These are phyloP conservation scores for Rhizoclosmatium globosum DNA, from an alignment of 192 early-diverging fungal species.

Conservation along the genomic window DNA sequence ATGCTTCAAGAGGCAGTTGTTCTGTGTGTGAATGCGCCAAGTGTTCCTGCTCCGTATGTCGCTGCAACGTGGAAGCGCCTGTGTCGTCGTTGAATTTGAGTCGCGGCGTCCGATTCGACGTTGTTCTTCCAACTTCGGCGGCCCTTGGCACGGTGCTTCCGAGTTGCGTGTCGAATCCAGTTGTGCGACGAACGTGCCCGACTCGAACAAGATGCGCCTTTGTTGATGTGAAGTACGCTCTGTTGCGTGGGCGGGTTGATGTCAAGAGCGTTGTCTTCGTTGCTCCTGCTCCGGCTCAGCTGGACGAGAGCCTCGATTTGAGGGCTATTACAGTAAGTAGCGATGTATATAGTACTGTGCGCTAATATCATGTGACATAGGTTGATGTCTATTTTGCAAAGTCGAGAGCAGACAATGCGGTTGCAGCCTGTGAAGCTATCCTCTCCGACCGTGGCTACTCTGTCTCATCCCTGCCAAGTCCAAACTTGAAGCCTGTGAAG, in stretches of 20 bases:
- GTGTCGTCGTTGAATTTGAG: background rate
- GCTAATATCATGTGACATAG: background rate
- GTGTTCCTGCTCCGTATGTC: slow-evolving; percentile 18
- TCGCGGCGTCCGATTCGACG: background rate
- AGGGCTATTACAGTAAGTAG: too few relatives aligned
- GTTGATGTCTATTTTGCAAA: background rate
- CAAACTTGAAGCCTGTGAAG: background rate
- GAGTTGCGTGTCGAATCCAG: slow-evolving; percentile 9
- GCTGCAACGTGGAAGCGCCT: slow-evolving; percentile 16
- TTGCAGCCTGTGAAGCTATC: background rate
- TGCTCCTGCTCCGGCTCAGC: background rate
- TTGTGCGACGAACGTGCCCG: slow-evolving; percentile 7
- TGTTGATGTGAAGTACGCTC: slow-evolving; percentile 25
- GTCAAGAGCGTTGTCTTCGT: slow-evolving; percentile 13
- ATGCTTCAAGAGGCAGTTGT: too few relatives aligned
- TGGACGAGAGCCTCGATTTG: background rate
- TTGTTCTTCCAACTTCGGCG: background rate
- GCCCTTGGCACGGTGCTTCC: slow-evolving; percentile 1
- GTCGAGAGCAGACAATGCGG: background rate
- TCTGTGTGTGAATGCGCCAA: slow-evolving; percentile 31
- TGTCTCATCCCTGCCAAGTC: background rate
- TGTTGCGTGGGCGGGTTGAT: background rate
- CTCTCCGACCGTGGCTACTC: background rate
- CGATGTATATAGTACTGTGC: background rate
- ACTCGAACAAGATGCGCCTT: slow-evolving; percentile 13